Evolutionary conservation across 176 grass and related monocot genomes (phyloP).

Genomic region (Aechmea fasciata): DNA sequence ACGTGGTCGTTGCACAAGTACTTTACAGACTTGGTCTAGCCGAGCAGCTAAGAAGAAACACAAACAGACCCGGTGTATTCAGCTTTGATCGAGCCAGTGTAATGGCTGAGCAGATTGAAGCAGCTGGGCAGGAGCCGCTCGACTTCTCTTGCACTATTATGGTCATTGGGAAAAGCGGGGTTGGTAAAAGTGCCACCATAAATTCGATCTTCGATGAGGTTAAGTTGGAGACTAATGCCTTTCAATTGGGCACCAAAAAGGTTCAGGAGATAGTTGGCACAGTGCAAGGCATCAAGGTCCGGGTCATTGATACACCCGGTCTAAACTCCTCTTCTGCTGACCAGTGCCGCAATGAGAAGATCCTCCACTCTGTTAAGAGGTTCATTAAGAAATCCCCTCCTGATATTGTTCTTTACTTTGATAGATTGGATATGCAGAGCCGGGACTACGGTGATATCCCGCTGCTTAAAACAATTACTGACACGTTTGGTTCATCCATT

Average conservation of each 20-base stretch:
- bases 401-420: conserved; percentile 97
- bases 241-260: conserved; percentile 57
- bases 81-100: conserved; percentile 62
- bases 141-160: conserved; percentile 90
- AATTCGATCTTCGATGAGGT: conserved; percentile 82
- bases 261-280: conserved; percentile 64
- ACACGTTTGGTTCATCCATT: conserved; percentile 57
- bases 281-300: conserved; percentile 73
- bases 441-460: conserved; percentile 72
- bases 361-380: conserved; percentile 69
- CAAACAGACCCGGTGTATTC: conserved; percentile 41
- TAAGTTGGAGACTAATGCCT: conserved; percentile 57
- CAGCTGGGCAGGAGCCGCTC: conserved; percentile 43
- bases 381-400: conserved; percentile 59
- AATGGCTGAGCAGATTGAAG: conserved; percentile 79
- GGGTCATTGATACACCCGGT: conserved; percentile 91
- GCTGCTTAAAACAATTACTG: conserved; percentile 64
- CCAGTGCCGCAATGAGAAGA: conserved; percentile 63
- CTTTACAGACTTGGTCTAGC: conserved; percentile 86
- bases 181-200: conserved; percentile 91
- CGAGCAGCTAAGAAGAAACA: conserved; percentile 76
- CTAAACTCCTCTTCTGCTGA: conserved; percentile 66
- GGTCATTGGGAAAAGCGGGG: conserved; percentile 87
- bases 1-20: conserved; percentile 95
- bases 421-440: conserved; percentile 81